A percentile compares a stretch with the other conserved stretches of the same genome.
Evolutionary conservation across 1,139 yeast species (phyloP).

Genomic region (Pichia sp.): DNA sequence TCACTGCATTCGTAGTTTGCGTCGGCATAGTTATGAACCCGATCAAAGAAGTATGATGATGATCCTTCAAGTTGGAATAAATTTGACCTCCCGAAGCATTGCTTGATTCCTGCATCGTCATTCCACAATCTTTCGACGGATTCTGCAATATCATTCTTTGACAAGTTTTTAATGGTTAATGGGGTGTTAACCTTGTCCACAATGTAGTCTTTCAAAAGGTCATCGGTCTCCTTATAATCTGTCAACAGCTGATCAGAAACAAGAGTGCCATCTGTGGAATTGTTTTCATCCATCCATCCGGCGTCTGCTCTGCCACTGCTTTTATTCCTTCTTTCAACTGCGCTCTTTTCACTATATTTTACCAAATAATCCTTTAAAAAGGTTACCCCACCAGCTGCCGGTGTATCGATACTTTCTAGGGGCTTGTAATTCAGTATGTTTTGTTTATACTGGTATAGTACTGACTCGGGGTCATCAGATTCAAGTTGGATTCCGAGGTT

Average conservation of each 20-base stretch:
- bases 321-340: slow-evolving; percentile 44
- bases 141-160: slow-evolving; percentile 52
- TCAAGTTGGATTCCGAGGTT: slow-evolving; percentile 55
- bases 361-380: slow-evolving; percentile 62
- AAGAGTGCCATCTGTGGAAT: slow-evolving; percentile 8
- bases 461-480: slow-evolving; percentile 51
- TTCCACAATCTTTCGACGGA: slow-evolving; percentile 69
- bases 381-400: slow-evolving; percentile 63
- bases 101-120: slow-evolving; percentile 60
- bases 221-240: slow-evolving; percentile 22
- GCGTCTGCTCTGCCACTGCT: slow-evolving; percentile 55
- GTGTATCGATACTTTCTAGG: slow-evolving; percentile 57
- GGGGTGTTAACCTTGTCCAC: slow-evolving; percentile 11
- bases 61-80: slow-evolving; percentile 82
- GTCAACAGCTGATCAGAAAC: slow-evolving; percentile 10
- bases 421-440: slow-evolving; percentile 54
- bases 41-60: slow-evolving; percentile 72
- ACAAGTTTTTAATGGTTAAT: slow-evolving; percentile 1
- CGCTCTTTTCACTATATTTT: slow-evolving; percentile 55
- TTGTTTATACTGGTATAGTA: slow-evolving; percentile 44
- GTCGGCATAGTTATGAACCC: slow-evolving; percentile 58
- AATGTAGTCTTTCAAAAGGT: slow-evolving; percentile 21
- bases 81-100: slow-evolving; percentile 59
- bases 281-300: slow-evolving; percentile 36
- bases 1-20: slow-evolving; percentile 68